These are phyloP conservation scores for Dendryphion nanum DNA, from an alignment of 2,329 filamentous ascomycete genomes.

Conservation along the genomic window DNA sequence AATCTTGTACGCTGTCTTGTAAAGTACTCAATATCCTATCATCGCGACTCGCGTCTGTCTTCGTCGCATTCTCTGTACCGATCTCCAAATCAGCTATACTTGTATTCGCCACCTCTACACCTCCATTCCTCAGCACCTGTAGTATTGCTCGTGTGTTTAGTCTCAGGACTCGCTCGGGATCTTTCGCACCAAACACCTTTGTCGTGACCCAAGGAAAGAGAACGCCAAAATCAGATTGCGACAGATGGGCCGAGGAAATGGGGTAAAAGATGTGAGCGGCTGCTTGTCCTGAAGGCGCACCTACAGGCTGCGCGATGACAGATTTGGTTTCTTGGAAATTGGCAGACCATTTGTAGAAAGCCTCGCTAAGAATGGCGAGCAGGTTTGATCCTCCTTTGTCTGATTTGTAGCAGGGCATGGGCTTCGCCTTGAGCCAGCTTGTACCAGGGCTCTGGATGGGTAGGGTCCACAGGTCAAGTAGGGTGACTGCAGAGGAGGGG, in stretches of 20 bases:
- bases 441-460: conserved; percentile 65
- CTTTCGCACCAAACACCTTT: conserved; percentile 55
- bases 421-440: conserved; percentile 65
- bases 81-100: conserved; percentile 42
- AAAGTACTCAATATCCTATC: conserved; percentile 28
- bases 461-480: conserved; percentile 81
- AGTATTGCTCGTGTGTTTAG: conserved; percentile 80
- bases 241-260: conserved; percentile 71
- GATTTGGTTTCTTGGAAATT: conserved; percentile 70
- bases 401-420: conserved; percentile 65
- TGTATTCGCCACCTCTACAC: conserved; percentile 42
- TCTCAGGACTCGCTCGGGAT: conserved; percentile 76
- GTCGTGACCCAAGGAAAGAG: conserved; percentile 69
- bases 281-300: conserved; percentile 39
- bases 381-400: conserved; percentile 55
- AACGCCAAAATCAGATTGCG: conserved; percentile 79
- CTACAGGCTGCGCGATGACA: conserved; percentile 59
- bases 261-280: conserved; percentile 74
- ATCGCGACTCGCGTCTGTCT: conserved; percentile 21
- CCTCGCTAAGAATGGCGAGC: conserved; percentile 71
- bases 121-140: conserved; percentile 60
- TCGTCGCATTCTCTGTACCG: conserved; percentile 2
- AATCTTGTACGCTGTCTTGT: conserved; percentile 31
- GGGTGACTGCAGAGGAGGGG: conserved; percentile 61
- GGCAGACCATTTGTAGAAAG: conserved; percentile 75